Evolutionary conservation across 441 rosid species (phyloP), one percentile per base, ranked within the genome.

Genomic region (Capsella rubella): DNA sequence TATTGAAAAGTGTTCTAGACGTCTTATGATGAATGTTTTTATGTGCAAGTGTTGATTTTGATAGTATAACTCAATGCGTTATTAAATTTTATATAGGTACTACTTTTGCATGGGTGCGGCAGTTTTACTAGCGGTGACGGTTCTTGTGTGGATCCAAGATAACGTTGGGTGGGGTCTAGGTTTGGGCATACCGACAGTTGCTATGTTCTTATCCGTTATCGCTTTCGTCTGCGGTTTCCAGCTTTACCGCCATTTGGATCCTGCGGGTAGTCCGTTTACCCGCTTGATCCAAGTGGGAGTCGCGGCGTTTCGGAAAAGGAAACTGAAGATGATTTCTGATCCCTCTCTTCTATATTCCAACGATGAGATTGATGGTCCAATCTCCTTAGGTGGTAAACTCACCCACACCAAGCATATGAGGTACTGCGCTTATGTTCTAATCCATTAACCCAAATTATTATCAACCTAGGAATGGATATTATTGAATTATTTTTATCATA

Each of bases 141-240:
- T 90, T 9, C 71, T 94, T 27, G 97, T 94, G 12, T 94, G 90
- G 67, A 79, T 94, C 61, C 99, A 94, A 78, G 97, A 94, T 69
- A 85, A 89, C 65, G 69, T 92, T 25, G 99, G 99, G 16, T 94
- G 97, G 97, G 91, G 94, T 54, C 82, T 89, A 85, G 97, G 99
- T 7, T 89, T 92, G 37, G 97, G 99, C 9, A 89, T 94, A 28
- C 99, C 99, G 47, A 83, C 95, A 32, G 28, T 80, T 1, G 89
- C 91, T 13, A 94, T 94, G 99, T 87, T 86, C 55, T 51, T 92
- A 3, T 90, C 98, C 37, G 82, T 90, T 62, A 67, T 89, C 32
- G 78, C 85, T 1, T 85, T 89, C 62, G 64, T 87, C 3, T 50
- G 74, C 4, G 97, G 97, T 52, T 87, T 87, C 76, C 85, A 84